phyloP scores from a whole-genome alignment of 495 filamentous ascomycete species.

The Trypethelium eluteriae region DNA sequence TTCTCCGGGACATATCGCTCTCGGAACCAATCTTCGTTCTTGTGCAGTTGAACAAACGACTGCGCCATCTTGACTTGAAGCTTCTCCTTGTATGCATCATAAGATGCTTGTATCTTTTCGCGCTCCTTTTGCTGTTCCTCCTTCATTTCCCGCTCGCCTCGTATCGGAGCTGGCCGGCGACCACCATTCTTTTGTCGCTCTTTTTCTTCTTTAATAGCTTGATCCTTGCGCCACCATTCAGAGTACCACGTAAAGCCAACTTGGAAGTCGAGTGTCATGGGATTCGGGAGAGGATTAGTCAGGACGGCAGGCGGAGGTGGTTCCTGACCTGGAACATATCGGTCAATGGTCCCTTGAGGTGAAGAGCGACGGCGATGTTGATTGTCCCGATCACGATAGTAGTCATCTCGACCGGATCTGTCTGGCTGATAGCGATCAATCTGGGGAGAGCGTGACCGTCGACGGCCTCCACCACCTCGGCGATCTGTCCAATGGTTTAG shows the following conservation, averaged over 20 bases:
- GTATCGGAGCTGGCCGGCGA: conserved; percentile 56
- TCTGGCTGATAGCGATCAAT: conserved; percentile 44
- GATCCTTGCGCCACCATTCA: conserved; percentile 90
- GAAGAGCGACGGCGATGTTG: conserved; percentile 49
- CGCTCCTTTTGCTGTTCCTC: conserved; percentile 87
- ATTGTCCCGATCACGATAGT: conserved; percentile 59
- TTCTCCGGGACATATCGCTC: conserved; percentile 86
- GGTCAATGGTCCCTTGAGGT: conserved; percentile 74
- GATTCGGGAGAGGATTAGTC: conserved; percentile 70
- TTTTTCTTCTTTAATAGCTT: conserved; percentile 77
- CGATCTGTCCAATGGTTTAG: conserved; percentile 49
- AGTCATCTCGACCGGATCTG: conserved; percentile 55
- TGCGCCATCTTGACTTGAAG: conserved; percentile 85
- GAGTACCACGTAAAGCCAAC: conserved; percentile 95
- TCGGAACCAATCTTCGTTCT: conserved; percentile 93
- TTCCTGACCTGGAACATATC: conserved; percentile 88
- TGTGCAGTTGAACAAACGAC: conserved; percentile 81
- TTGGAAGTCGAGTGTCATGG: conserved; percentile 77
- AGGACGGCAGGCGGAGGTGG: conserved; percentile 47
- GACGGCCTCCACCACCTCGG: conserved; percentile 47
- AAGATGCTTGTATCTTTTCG: conserved; percentile 80
- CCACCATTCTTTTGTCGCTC: conserved; percentile 70
- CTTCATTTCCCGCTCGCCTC: conserved; percentile 65
- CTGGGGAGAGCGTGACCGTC: conserved; percentile 44
- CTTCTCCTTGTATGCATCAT: conserved; percentile 90